Evolutionary conservation across 75 land plant genomes (phyloP), one percentile per base, ranked within the genome.

Genomic region (Sequoia sempervirens): DNA sequence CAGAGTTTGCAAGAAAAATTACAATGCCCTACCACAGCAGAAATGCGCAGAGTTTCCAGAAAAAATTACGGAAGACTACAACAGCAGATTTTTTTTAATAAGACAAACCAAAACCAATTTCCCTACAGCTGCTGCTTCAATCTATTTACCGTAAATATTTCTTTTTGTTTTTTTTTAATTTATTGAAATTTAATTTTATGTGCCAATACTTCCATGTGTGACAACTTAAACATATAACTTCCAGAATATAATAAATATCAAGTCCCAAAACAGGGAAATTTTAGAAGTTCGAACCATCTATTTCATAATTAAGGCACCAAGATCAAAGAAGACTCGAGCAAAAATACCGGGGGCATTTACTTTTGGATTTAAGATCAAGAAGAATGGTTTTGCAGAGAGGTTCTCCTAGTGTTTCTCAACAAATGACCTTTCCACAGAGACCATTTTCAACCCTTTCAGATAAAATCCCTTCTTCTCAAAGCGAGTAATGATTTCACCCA

Each of bases 331-430:
- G 12, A 26, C 30, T 41, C 79, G 47, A 20, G 46, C 79, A 41
- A 43, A 74, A 38, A 13, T 15, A 37, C 4, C 4, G 17, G 5
- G 3, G 6, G 23, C 4, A 74, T 74, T 74, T 37, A 38, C 41
- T 74, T 17, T 37, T 23, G 79, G 12, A 41, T 18, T 23, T 20
- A 14, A 70, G 11, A 30, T 30, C 66, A 83, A n/a, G n/a, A 97
- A 97, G 89, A 97, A 97, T 18, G 99, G 99, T 90, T 92, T 95
- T 34, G 92, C 72, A 9, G 94, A 89, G 20, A 97, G 85, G 46
- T 97, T 95, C 17, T 83, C 92, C 72, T 97, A 97, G 86, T 97
- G 99, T 89, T 91, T 95, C 96, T 95, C 97, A 30, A 96, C 99
- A 86, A 97, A 97, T 4, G 95, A 76, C 14, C 85, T 81, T 61